Evolutionary conservation across 306 rosid genomes (phyloP), one percentile per base, ranked within the genome.

Genomic region (Albizia julibrissin): DNA sequence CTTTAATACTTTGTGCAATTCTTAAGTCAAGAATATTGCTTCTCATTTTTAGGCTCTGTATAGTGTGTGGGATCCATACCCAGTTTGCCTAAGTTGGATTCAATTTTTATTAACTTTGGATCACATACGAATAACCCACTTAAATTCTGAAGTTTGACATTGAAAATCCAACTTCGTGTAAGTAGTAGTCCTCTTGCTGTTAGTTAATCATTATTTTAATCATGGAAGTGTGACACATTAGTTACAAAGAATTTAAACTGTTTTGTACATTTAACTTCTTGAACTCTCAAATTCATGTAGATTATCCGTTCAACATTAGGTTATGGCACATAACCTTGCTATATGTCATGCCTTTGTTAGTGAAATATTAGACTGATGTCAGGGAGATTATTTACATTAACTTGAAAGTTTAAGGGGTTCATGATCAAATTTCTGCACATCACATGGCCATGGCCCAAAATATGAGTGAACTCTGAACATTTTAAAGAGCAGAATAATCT

Each of bases 401-500:
- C 34, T 26, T 26, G 67, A 61, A 61, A 61, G 33, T 59, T 24
- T 59, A 26, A 26, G 15, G 34, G 31, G 8, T 12, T 26, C 34
- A 24, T 61, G 29, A 61, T 24, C 67, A 26, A 26, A 61, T 61
- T 61, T 26, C 67, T 61, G 18, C 18, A 11, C 18, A 26, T 11
- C 67, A 61, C 67, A 61, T 24, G 67, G 34, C 67, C 67, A 61
- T 61, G 67, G 16, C 34, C 34, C 18, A 24, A 26, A 47, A 71
- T 74, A 11, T 76, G 58, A 42, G 50, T 73, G 54, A 72, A 44
- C 22, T 16, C 11, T 27, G 40, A 73, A 47, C 47, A 43, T 29
- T 56, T 65, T 83, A 56, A 62, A 39, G 40, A 66, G 52, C 65
- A 69, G 71, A 69, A 50, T 68, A 74, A 24, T 69, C 43, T 75